Evolutionary conservation across 306 rosid genomes (phyloP), one percentile per base, ranked within the genome.

Genomic region (Quercus gilva): DNA sequence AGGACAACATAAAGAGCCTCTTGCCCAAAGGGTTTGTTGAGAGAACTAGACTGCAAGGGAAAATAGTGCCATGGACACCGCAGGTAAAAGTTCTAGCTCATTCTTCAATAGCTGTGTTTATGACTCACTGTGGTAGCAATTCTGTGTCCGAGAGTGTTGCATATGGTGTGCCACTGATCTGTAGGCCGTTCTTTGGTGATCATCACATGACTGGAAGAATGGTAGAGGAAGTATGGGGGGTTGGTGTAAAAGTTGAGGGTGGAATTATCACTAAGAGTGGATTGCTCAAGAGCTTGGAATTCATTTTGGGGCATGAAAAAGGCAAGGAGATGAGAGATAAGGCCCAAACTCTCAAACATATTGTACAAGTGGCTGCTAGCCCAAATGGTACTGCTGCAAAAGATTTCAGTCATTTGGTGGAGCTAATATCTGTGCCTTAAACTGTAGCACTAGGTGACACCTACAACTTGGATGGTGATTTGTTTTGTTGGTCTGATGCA

Each of bases 141-240:
- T 87, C 92, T 0, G 88, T 87, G 5, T 74, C 25, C 43, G 92
- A 91, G 77, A 76, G 90, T 41, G 59, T 91, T 13, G 79, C 81
- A 3, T 78, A 71, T 53, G 90, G 85, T 15, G 91, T 90, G 21
- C 91, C 94, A 1, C 83, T 90, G 88, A 81, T 89, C 5, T 75
- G 85, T 33, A 72, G 91, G 81, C 91, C 88, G 0, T 85, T 74
- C 18, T 87, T 85, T n/a, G 91, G 85, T 26, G 93, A 89, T 59
- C 86, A 89, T 0, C 63, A 52, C 17, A 77, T 89, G 85, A 37
- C 63, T 23, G 85, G 67, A 1, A 76, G 85, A 49, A 75, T 84
- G 77, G 81, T 87, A 3, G 89, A 85, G 75, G 82, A 65, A 43
- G 18, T 83, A 14, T 87, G 91, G 92, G 86, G 83, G 79, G 59